Evolutionary conservation across 2,329 filamentous ascomycete genomes (phyloP).

Genomic region (Nemania sp.): DNA sequence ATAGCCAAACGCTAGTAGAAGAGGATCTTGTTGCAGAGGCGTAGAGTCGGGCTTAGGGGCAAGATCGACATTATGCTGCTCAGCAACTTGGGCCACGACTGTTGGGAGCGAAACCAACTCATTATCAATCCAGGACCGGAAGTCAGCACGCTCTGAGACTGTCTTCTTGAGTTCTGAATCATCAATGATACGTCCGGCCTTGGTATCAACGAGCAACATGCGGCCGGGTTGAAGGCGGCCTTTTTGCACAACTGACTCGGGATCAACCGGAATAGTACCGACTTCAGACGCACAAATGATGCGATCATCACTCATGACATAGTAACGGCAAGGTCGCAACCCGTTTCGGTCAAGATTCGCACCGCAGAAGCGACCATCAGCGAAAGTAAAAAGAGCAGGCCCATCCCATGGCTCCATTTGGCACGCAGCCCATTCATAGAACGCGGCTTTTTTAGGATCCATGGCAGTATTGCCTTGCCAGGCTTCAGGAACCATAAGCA

Average conservation of each 20-base stretch:
- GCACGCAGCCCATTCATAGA: conserved; percentile 98
- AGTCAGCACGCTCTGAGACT: conserved; percentile 85
- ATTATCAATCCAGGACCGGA: conserved; percentile 84
- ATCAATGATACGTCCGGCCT: conserved; percentile 88
- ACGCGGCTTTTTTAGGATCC: conserved; percentile 93
- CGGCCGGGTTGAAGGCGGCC: conserved; percentile 91
- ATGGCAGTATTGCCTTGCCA: conserved; percentile 94
- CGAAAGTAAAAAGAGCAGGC: conserved; percentile 94
- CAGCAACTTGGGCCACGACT: conserved; percentile 66
- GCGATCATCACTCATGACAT: conserved; percentile 93
- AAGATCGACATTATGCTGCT: conserved; percentile 64
- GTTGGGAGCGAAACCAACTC: conserved; percentile 82
- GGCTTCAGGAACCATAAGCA: conserved; percentile 98
- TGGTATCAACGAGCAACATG: conserved; percentile 94
- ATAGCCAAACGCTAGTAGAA: conserved; percentile 87
- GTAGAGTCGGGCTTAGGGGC: conserved; percentile 68
- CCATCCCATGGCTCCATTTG: conserved; percentile 99
- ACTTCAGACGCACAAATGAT: conserved; percentile 98
- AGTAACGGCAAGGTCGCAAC: conserved; percentile 93
- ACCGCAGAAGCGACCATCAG: conserved; percentile 94
- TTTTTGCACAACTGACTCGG: conserved; percentile 88
- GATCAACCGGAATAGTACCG: conserved; percentile 88
- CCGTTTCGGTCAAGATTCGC: conserved; percentile 96
- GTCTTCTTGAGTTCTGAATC: conserved; percentile 89
- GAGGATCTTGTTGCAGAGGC: conserved; percentile 80